Evolutionary conservation across 208 protist genomes (phyloP).

Genomic region (Tritrichomonas foetus): DNA sequence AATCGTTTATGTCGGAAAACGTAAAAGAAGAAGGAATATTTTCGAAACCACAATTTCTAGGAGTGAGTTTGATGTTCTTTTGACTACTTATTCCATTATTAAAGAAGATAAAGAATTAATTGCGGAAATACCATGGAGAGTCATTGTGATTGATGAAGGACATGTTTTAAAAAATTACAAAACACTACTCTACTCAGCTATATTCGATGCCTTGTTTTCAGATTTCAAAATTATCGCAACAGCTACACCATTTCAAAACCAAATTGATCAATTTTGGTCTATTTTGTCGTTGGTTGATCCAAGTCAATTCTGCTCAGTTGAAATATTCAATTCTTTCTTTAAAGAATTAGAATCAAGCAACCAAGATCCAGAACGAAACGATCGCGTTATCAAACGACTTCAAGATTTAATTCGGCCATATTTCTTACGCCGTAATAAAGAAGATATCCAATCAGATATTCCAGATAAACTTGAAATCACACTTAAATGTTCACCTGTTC

Average conservation of each 20-base stretch:
- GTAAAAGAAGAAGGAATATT: slow-evolving; percentile 42
- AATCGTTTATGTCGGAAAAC: slow-evolving; percentile 60
- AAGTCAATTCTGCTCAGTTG: background rate
- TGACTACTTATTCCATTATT: background rate
- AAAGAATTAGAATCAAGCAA: background rate
- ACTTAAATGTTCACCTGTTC: background rate
- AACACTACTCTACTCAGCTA: background rate
- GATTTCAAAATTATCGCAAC: background rate
- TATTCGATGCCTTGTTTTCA: background rate
- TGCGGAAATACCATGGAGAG: background rate
- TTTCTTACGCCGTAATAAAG: slow-evolving; percentile 81
- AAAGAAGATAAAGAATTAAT: background rate
- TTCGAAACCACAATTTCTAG: background rate
- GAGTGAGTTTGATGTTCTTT: background rate
- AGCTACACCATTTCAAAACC: slow-evolving; percentile 25
- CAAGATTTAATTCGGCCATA: slow-evolving; percentile 59
- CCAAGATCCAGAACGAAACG: background rate
- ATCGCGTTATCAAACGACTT: slow-evolving; percentile 21
- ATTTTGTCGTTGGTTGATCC: background rate
- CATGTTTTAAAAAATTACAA: slow-evolving; percentile 6
- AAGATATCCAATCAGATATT: slow-evolving; percentile 62
- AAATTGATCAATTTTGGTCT: background rate
- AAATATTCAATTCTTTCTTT: slow-evolving; percentile 12
- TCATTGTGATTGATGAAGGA: background rate
- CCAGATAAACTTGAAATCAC: slow-evolving; percentile 25